Evolutionary conservation across 2,329 filamentous ascomycete genomes (phyloP).

Genomic region (Didymellaceae sp.): DNA sequence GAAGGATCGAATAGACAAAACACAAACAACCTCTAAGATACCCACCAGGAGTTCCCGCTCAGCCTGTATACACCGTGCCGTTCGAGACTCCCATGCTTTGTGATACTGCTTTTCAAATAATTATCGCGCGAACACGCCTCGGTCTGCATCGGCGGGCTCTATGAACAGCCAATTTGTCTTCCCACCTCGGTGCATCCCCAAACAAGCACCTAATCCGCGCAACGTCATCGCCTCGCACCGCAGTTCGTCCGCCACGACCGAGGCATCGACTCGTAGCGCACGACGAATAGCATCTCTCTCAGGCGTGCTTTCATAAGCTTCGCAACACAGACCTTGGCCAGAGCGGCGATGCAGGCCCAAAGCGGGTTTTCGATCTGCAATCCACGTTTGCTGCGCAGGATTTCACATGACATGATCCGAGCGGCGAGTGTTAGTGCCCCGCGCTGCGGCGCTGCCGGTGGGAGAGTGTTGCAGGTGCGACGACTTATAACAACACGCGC

Average conservation of each 20-base stretch:
- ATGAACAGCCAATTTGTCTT: not conserved
- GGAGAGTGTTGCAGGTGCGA: conserved; percentile 1
- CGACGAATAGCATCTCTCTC: conserved; percentile 5
- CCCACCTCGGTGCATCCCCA: not conserved
- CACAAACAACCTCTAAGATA: conserved; percentile 31
- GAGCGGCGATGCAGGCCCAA: too few relatives aligned
- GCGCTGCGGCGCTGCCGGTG: conserved; percentile 9
- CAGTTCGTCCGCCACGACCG: conserved; percentile 11
- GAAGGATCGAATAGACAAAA: conserved; percentile 15
- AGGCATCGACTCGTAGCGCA: conserved; percentile 6
- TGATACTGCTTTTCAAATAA: not conserved
- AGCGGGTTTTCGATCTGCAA: not conserved
- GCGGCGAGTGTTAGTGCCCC: conserved; percentile 15
- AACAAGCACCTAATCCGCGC: conserved; percentile 7
- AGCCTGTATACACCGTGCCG: not conserved
- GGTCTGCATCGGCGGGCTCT: conserved; percentile 8
- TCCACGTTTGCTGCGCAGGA: too few relatives aligned
- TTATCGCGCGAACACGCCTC: conserved; percentile 3
- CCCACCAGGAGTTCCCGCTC: conserved; percentile 18
- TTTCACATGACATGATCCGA: conserved; percentile 21
- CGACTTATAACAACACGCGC: conserved; percentile 12
- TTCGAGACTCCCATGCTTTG: conserved; percentile 7
- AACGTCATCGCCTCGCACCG: conserved; percentile 13
- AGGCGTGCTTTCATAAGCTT: conserved; percentile 12
- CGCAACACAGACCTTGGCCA: conserved; percentile 9